phyloP scores from a whole-genome alignment of 2,329 filamentous ascomycete species.

The Pezizomycotina sp. region DNA sequence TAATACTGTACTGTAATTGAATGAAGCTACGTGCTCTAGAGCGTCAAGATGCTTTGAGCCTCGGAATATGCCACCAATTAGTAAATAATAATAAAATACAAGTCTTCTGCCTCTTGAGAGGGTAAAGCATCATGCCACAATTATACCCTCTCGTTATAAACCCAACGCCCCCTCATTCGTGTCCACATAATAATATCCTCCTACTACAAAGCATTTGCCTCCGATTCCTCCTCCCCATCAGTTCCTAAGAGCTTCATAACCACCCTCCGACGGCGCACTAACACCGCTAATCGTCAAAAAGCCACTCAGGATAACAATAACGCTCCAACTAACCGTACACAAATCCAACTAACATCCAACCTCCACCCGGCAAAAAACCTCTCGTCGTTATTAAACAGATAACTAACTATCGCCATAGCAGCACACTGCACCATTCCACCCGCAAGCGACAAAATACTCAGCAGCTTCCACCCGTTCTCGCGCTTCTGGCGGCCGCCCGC shows the following conservation, averaged over 20 bases:
- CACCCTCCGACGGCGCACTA: conserved; percentile 22
- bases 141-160: too few relatives aligned
- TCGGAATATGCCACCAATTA: too few relatives aligned
- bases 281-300: conserved; percentile 19
- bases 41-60: too few relatives aligned
- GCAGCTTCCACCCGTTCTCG: conserved; percentile 41
- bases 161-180: too few relatives aligned
- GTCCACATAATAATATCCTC: too few relatives aligned
- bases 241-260: conserved; percentile 20
- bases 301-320: conserved; percentile 19
- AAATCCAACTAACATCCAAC: conserved; percentile 23
- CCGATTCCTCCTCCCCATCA: neutral
- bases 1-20: too few relatives aligned
- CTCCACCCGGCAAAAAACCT: conserved; percentile 25
- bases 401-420: conserved; percentile 21
- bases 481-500: conserved; percentile 63
- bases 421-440: conserved; percentile 19
- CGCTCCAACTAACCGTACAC: conserved; percentile 23
- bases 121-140: too few relatives aligned
- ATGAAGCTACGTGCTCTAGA: too few relatives aligned
- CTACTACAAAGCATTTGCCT: too few relatives aligned
- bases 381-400: conserved; percentile 25
- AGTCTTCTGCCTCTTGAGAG: too few relatives aligned
- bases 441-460: conserved; percentile 3
- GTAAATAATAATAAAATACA: too few relatives aligned